Conservation (phyloP, 1,139 yeast genomes). For the Suhomyces bokatorum region DNA sequence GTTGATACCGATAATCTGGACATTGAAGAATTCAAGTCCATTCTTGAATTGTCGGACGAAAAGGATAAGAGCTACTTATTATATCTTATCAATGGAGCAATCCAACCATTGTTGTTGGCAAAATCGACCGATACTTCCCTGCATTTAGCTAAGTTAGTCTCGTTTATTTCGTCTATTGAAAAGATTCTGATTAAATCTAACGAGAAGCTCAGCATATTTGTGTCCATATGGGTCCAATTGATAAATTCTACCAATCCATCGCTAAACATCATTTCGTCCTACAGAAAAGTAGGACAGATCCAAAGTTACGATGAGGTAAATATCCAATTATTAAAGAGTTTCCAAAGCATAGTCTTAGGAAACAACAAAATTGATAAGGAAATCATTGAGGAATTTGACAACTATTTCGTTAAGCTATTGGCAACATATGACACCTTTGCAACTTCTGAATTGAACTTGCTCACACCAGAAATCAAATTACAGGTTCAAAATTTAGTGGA, state of each 20-base stretch:
- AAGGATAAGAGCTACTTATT: conserved; percentile 24
- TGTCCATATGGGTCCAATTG: conserved; percentile 34
- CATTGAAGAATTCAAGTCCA: conserved; percentile 22
- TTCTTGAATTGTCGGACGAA: conserved; percentile 25
- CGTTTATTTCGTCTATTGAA: conserved; percentile 26
- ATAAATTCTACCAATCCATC: conserved; percentile 19
- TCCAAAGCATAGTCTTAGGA: conserved; percentile 20
- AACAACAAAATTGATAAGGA: conserved; percentile 10
- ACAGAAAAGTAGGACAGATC: conserved; percentile 26
- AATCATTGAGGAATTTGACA: conserved; percentile 18
- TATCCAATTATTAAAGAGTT: conserved; percentile 27
- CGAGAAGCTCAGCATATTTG: conserved; percentile 23
- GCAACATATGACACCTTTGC: conserved; percentile 13
- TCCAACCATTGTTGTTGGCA: conserved; percentile 19
- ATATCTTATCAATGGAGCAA: conserved; percentile 32
- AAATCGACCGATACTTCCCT: conserved; percentile 17
- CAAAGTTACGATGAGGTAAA: conserved; percentile 30
- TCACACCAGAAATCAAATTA: conserved; percentile 27
- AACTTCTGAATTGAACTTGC: conserved; percentile 11
- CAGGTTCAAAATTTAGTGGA: conserved; percentile 28
- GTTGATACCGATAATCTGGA: conserved; percentile 20
- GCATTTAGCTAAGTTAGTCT: conserved; percentile 24
- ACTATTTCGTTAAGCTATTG: conserved; percentile 19
- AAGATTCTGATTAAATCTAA: conserved; percentile 23
- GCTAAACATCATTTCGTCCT: conserved; percentile 24